Evolutionary conservation across 1,284 basidiomycete genomes (phyloP).

Genomic region (Ganoderma lingzhi): DNA sequence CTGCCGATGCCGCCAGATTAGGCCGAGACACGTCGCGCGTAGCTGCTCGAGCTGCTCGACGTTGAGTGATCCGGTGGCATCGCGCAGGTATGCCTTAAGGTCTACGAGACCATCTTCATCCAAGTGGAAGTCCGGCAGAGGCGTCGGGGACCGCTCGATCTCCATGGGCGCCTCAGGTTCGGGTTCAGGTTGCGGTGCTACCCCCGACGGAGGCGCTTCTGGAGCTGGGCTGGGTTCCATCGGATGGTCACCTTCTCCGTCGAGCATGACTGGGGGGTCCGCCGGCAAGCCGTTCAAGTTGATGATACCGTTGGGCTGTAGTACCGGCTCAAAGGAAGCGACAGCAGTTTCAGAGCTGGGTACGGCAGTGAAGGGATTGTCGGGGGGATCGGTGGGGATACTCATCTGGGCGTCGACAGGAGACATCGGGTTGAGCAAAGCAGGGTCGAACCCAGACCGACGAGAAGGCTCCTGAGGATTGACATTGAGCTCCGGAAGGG

Average conservation of each 20-base stretch:
- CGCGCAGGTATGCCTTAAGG: slow-evolving; percentile 56
- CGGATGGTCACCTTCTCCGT: slow-evolving; percentile 22
- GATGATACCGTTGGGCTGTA: slow-evolving; percentile 3
- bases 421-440: slow-evolving; percentile 62
- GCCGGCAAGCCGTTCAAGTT: slow-evolving; percentile 15
- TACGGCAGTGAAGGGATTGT: slow-evolving; percentile 22
- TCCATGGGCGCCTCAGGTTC: slow-evolving; percentile 50
- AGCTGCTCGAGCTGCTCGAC: slow-evolving; percentile 96
- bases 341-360: not conserved
- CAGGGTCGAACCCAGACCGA: slow-evolving; percentile 59
- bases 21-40: slow-evolving; percentile 82
- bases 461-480: slow-evolving; percentile 28
- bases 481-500: slow-evolving; percentile 6
- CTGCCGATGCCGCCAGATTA: slow-evolving; percentile 81
- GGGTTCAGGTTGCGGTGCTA: not conserved
- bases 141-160: slow-evolving; percentile 64
- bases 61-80: slow-evolving; percentile 64
- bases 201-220: slow-evolving; percentile 6
- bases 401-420: slow-evolving; percentile 12
- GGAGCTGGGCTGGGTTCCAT: slow-evolving; percentile 23
- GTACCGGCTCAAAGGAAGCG: not conserved
- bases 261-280: slow-evolving; percentile 19
- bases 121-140: slow-evolving; percentile 73
- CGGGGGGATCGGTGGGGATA: slow-evolving; percentile 27
- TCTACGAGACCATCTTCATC: slow-evolving; percentile 54